Evolutionary conservation across 306 rosid genomes (phyloP), one percentile per base, ranked within the genome.

Genomic region (Citrullus mucosospermus): DNA sequence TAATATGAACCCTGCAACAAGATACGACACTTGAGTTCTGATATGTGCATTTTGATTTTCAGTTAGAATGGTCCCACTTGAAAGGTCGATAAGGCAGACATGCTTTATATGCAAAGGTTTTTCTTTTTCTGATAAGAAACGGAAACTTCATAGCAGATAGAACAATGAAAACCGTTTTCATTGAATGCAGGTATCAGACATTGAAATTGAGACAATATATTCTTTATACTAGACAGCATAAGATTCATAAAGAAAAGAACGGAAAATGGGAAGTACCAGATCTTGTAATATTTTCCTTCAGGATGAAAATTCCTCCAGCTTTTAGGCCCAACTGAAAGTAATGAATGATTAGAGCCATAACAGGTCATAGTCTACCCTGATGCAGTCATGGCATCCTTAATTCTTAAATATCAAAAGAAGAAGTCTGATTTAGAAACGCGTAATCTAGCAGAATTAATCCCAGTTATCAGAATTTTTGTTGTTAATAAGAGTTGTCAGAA

Each of bases 281-380:
- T 92, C 88, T 89, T 77, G 97, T 95, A 77, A 87, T 78, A 79
- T 95, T 95, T 93, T 95, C 98, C 93, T 95, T 95, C 80, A 95
- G 75, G 61, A 92, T 77, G 82, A 95, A 92, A 73, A 92, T 32
- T 75, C 97, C 98, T 68, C 96, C 96, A 60, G 96, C 87, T 84
- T 88, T 95, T 80, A 95, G 90, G 79, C 98, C 97, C 82, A 55
- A 92, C 98, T 95, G 77, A 46, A 80, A 86, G 78, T 65, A 80
- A 81, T 34, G 75, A 57, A 68, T 32, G 22, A 18, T 71, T 46
- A 72, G 60, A 48, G 60, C 15, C 38, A 70, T 22, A 72, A 71
- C 13, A 71, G 14, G 14, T 25, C 18, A 30, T 72, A 48, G 43
- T 48, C 44, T 50, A 30, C 44, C 44, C 44, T 13, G 16, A 48